Conservation (phyloP, 441 rosid genomes). For the Populus hybrid region DNA sequence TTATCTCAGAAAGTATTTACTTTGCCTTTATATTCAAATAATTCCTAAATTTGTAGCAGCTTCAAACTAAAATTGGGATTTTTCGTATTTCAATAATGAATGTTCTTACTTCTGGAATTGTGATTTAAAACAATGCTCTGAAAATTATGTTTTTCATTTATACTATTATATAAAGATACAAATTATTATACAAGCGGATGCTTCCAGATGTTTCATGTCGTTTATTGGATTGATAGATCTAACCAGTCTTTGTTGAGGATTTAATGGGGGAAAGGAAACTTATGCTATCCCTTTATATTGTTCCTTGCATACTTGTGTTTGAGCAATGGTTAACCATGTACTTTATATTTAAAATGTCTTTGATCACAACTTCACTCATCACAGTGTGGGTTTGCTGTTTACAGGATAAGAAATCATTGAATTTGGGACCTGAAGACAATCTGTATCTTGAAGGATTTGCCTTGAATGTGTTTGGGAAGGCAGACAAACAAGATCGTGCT, state of each 20-base stretch:
- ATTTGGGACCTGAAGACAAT: constrained; percentile 76
- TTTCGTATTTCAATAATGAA: background rate
- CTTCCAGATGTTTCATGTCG: background rate
- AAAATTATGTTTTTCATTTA: background rate
- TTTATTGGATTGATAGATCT: background rate
- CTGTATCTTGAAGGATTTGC: constrained; percentile 93
- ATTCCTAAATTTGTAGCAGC: background rate
- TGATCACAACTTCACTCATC: background rate
- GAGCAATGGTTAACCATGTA: background rate
- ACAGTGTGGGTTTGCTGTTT: constrained; percentile 15
- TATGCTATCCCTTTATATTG: background rate
- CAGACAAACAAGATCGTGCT: constrained; percentile 95
- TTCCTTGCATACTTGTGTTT: background rate
- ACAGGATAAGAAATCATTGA: constrained; percentile 86
- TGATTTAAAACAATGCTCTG: background rate
- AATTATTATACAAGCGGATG: background rate
- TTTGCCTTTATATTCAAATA: background rate
- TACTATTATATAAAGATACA: background rate
- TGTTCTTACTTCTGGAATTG: background rate
- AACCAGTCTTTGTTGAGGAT: background rate
- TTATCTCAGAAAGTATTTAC: background rate
- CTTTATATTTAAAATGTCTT: constrained; percentile 1
- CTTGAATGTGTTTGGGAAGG: constrained; percentile 80
- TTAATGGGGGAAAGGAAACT: background rate
- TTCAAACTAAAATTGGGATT: background rate